These are phyloP conservation scores for Lithohypha guttulata DNA, from an alignment of 2,329 filamentous ascomycete genomes.

Conservation along the genomic window DNA sequence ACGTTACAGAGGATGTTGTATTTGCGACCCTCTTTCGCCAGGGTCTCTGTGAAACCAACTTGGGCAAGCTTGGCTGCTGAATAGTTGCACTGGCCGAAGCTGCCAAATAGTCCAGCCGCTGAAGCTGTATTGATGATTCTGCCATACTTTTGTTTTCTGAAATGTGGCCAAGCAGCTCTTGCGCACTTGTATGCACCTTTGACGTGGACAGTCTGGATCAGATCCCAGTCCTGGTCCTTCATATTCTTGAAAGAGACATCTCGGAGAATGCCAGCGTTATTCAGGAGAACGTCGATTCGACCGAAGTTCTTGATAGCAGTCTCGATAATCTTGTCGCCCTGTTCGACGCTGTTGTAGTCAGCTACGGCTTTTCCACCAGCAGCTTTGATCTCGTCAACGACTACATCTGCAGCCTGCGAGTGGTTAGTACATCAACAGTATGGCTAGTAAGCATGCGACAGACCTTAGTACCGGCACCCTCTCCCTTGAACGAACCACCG, in stretches of 20 bases:
- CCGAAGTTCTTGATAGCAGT: constrained; percentile 40
- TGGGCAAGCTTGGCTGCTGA: constrained; percentile 90
- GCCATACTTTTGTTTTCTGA: constrained; percentile 97
- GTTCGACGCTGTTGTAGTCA: constrained; percentile 79
- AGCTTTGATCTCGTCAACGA: constrained; percentile 49
- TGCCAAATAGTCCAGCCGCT: constrained; percentile 90
- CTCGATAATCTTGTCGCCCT: constrained; percentile 87
- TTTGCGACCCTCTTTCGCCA: constrained; percentile 93
- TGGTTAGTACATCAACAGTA: constrained; percentile 6
- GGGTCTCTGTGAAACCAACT: constrained; percentile 94
- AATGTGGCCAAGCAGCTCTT: constrained; percentile 89
- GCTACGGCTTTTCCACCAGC: constrained; percentile 91
- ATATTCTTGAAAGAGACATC: constrained; percentile 99
- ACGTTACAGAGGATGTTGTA: constrained; percentile 96
- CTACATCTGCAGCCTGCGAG: constrained; percentile 48
- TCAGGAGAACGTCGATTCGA: constrained; percentile 88
- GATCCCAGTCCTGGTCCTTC: constrained; percentile 92
- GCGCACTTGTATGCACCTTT: constrained; percentile 92
- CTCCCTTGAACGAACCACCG: constrained; percentile 84
- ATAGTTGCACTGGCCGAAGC: constrained; percentile 93
- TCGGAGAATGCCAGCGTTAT: constrained; percentile 92
- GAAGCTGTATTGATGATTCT: constrained; percentile 94
- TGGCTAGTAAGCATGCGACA: constrained; percentile 19
- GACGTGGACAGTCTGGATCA: constrained; percentile 86
- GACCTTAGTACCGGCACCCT: constrained; percentile 79